Base-by-base conservation (phyloP, 2,329 filamentous ascomycete genomes). In the Fusarium camptoceras region DNA sequence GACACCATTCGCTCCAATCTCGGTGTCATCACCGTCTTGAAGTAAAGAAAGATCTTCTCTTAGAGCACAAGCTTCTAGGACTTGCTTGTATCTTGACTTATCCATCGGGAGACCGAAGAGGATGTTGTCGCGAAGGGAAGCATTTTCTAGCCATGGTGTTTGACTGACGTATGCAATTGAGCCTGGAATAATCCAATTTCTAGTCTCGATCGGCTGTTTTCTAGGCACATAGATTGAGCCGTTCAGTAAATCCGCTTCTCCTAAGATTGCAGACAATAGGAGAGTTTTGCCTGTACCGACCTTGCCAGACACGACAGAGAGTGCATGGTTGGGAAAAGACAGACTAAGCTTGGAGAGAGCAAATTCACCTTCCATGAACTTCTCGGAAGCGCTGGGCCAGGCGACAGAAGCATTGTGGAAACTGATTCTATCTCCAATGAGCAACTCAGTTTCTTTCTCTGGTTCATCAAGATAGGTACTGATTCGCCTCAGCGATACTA, bases 111-210 rank as follows among this genome's bases (percentile, higher is more conserved):
- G 81, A 0, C 92, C 92, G 64, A 94, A 95, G 0, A 93, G 79
- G 50, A 95, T 91, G 71, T 95, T 96, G 42, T 93, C 88, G 55
- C 86, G 88, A 59, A 96, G 88, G 5, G 88, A 91, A 0, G 90
- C 90, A 71, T 94, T 94, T 74, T 94, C 92, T 49, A 95, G 92
- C 92, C 92, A 95, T 0, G 92, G 92, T 11, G 91, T 93, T 75
- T 94, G 91, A 4, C 90, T 88, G 27, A 94, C 90, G 71, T 89
- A 94, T 0, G 92, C 92, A 48, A 94, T 85, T 1, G 90, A 86
- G 6, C 85, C 85, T 8, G 89, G 85, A 12, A 93, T 84, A 27
- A 91, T 89, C 92, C 92, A 94, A 65, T 92, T 85, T 37, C 78
- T 85, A 34, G 89, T 84, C 22, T 90, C 84, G 5, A 81, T 73